These are phyloP conservation scores for Trebouxia sp. DNA, from an alignment of 139 green algal species.

Conservation along the genomic window DNA sequence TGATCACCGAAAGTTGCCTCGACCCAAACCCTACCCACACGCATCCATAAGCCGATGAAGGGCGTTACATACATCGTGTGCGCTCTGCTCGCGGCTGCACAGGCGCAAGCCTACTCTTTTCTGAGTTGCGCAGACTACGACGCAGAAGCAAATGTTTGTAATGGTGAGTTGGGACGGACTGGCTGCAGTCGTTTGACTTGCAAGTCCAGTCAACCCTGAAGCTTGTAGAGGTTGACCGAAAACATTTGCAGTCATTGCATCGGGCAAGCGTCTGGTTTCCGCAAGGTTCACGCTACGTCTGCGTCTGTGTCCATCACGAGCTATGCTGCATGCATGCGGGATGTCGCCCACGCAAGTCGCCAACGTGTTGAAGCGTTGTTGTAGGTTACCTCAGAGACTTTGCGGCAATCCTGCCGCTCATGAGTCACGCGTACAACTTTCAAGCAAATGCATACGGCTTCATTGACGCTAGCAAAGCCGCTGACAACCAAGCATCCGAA, in stretches of 20 bases:
- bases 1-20: too few relatives aligned
- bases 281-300: too few relatives aligned
- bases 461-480: neutral
- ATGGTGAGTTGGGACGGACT: neutral
- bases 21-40: too few relatives aligned
- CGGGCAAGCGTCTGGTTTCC: too few relatives aligned
- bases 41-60: too few relatives aligned
- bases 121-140: neutral
- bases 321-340: too few relatives aligned
- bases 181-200: neutral
- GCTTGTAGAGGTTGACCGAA: neutral
- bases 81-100: neutral
- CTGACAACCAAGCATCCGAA: neutral
- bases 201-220: neutral
- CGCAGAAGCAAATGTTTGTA: neutral
- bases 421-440: constrained; percentile 8
- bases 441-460: constrained; percentile 1
- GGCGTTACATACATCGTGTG: too few relatives aligned
- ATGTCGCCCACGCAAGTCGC: too few relatives aligned
- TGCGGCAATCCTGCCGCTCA: neutral
- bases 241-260: too few relatives aligned
- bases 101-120: neutral
- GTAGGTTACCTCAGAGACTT: neutral
- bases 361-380: too few relatives aligned
- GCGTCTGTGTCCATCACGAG: too few relatives aligned